Conservation (phyloP, 495 filamentous ascomycete genomes). For the Neurospora sp. region DNA sequence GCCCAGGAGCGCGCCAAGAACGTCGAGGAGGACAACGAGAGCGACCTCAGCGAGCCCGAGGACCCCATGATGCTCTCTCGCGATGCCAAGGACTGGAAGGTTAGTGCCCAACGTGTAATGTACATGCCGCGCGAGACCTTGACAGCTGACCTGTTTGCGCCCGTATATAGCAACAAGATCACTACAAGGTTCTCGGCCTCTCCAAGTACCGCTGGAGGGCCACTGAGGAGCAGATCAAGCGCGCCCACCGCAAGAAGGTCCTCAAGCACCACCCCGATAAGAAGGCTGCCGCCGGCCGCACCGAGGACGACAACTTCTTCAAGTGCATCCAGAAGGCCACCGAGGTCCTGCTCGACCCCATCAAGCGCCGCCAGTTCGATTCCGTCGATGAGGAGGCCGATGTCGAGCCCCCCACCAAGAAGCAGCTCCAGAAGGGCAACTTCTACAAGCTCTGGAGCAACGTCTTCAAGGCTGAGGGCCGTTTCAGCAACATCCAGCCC, state of each 20-base stretch:
- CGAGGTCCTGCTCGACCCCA: slow-evolving; percentile 83
- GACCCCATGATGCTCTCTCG: slow-evolving; percentile 81
- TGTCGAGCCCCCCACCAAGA: slow-evolving; percentile 84
- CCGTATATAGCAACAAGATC: slow-evolving; percentile 68
- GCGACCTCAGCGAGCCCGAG: slow-evolving; percentile 86
- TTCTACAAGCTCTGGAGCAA: slow-evolving; percentile 88
- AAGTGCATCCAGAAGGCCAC: slow-evolving; percentile 99
- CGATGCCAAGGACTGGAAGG: slow-evolving; percentile 99
- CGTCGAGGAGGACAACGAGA: slow-evolving; percentile 81
- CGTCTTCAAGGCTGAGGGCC: slow-evolving; percentile 80
- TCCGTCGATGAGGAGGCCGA: slow-evolving; percentile 91
- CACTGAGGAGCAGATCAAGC: slow-evolving; percentile 96
- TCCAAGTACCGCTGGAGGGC: slow-evolving; percentile 84
- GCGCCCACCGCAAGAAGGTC: slow-evolving; percentile 98
- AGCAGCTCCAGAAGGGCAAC: slow-evolving; percentile 70
- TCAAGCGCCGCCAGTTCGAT: slow-evolving; percentile 91
- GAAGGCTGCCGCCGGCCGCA: slow-evolving; percentile 79
- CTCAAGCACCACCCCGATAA: slow-evolving; percentile 98
- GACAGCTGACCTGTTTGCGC: slow-evolving; percentile 16
- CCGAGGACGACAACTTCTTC: slow-evolving; percentile 97
- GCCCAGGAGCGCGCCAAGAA: slow-evolving; percentile 91
- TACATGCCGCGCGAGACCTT: background rate
- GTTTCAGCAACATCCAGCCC: slow-evolving; percentile 83
- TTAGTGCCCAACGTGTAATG: slow-evolving; percentile 22
- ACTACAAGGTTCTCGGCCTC: slow-evolving; percentile 93